These are phyloP conservation scores for Ampelocalamus luodianensis DNA, from an alignment of 176 grass and related monocot species.

Conservation along the genomic window DNA sequence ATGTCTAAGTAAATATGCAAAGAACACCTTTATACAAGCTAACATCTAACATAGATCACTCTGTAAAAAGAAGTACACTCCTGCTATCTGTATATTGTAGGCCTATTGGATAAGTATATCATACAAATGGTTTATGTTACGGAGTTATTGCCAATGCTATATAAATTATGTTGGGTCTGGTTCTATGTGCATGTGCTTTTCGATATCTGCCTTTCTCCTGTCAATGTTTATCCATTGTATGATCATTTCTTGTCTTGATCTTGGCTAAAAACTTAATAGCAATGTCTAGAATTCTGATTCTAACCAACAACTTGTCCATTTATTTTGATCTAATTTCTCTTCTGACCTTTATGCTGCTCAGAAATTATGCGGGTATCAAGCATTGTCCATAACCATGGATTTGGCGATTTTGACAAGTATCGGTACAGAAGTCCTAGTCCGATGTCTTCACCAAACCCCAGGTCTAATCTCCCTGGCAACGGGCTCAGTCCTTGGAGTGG, in stretches of 20 bases:
- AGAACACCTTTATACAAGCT: no score
- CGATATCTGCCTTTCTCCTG: slow-evolving; percentile 7
- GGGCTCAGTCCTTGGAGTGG: slow-evolving; percentile 73
- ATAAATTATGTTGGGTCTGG: neutral
- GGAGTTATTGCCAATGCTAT: neutral
- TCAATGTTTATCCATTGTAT: slow-evolving; percentile 6
- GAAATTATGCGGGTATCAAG: slow-evolving; percentile 89
- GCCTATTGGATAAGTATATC: slow-evolving; percentile 9
- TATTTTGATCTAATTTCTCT: slow-evolving; percentile 24
- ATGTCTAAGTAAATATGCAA: no score
- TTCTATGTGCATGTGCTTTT: neutral
- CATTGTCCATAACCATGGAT: slow-evolving; percentile 68
- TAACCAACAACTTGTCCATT: slow-evolving; percentile 33
- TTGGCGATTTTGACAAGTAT: slow-evolving; percentile 68
- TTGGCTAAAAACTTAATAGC: slow-evolving; percentile 19
- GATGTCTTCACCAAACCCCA: slow-evolving; percentile 78
- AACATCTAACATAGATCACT: neutral
- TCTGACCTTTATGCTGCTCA: slow-evolving; percentile 43
- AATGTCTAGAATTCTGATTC: slow-evolving; percentile 12
- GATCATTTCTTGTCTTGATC: neutral
- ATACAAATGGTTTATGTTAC: neutral
- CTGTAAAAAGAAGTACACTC: neutral
- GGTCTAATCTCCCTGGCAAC: slow-evolving; percentile 66
- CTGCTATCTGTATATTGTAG: slow-evolving; percentile 21
- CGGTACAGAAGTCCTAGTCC: slow-evolving; percentile 81